Percentiles rank a stretch among this genome's conserved stretches.
Evolutionary conservation across 2,329 filamentous ascomycete species (phyloP).

Genomic region (Pleomassaria siparia): DNA sequence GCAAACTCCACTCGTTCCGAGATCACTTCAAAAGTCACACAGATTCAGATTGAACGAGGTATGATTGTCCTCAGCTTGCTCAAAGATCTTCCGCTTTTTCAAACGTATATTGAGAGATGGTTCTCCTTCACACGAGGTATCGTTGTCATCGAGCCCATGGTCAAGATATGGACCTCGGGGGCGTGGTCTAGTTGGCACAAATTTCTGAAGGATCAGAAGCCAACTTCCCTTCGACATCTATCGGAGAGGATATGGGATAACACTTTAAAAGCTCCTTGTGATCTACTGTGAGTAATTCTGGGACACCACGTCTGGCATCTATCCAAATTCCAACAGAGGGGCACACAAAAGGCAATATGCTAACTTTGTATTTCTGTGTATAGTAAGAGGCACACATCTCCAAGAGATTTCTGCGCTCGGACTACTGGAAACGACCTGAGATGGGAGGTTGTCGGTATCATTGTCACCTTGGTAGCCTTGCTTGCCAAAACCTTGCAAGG

Average conservation of each 20-base stretch:
- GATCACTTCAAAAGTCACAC: constrained; percentile 11
- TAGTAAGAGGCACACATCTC: constrained; percentile 41
- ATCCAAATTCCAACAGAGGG: no score
- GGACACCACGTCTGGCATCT: no score
- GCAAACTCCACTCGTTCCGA: constrained; percentile 4
- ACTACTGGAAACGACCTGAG: constrained; percentile 44
- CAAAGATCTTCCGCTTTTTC: constrained; percentile 25
- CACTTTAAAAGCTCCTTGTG: constrained; percentile 39
- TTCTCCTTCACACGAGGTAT: constrained; percentile 34
- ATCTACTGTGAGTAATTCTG: no score
- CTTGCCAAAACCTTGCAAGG: constrained; percentile 35
- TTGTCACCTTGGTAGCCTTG: constrained; percentile 42
- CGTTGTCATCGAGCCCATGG: constrained; percentile 39
- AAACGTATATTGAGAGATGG: constrained; percentile 36
- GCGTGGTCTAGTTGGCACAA: constrained; percentile 33
- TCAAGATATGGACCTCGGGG: constrained; percentile 29
- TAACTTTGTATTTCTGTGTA: no score
- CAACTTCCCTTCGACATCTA: constrained; percentile 36
- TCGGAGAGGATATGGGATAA: constrained; percentile 48
- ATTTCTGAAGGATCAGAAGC: constrained; percentile 23
- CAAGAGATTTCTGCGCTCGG: constrained; percentile 41
- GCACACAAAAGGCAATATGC: no score
- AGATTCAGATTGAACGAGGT: constrained; percentile 30
- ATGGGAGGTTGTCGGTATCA: constrained; percentile 49
- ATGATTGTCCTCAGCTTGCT: constrained; percentile 28